Evolutionary conservation across 371 early-diverging fungal species (phyloP).

Genomic region (Dipsacomyces acuminosporus): DNA sequence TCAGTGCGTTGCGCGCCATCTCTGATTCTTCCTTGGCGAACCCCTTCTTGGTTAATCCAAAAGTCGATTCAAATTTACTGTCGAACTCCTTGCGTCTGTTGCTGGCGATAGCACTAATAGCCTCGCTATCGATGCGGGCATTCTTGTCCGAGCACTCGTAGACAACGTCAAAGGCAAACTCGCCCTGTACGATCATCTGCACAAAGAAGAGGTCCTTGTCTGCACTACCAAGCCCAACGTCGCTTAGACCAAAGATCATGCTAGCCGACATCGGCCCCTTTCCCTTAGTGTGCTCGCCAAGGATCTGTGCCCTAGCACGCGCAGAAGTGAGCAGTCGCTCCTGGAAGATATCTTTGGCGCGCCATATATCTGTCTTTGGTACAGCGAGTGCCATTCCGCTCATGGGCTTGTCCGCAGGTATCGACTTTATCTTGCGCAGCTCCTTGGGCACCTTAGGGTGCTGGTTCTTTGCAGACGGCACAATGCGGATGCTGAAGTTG

Average conservation of each 20-base stretch:
- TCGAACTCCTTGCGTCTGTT: slow-evolving; percentile 54
- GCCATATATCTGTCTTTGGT: slow-evolving; percentile 41
- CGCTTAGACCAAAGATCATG: slow-evolving; percentile 19
- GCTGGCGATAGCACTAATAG: slow-evolving; percentile 10
- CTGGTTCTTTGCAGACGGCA: slow-evolving; percentile 49
- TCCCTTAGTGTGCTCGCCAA: slow-evolving; percentile 3
- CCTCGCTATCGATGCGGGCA: slow-evolving; percentile 15
- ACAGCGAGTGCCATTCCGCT: slow-evolving; percentile 15
- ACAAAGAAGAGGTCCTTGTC: slow-evolving; percentile 23
- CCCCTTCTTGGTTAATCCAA: slow-evolving; percentile 63
- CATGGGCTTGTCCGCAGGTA: slow-evolving; percentile 1
- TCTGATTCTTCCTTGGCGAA: slow-evolving; percentile 56
- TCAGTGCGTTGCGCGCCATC: slow-evolving; percentile 71
- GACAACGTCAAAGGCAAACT: slow-evolving; percentile 38
- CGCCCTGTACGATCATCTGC: slow-evolving; percentile 31
- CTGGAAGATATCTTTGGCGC: slow-evolving; percentile 25
- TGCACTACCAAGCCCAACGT: slow-evolving; percentile 8
- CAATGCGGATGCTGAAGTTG: slow-evolving; percentile 57
- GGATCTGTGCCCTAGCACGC: slow-evolving; percentile 1
- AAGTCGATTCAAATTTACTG: slow-evolving; percentile 67
- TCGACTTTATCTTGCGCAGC: slow-evolving; percentile 4
- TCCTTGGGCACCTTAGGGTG: slow-evolving; percentile 9
- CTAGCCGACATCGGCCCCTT: slow-evolving; percentile 11
- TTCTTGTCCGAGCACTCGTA: slow-evolving; percentile 26
- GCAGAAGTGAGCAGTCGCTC: slow-evolving; percentile 14